A percentile compares a stretch with the other conserved stretches of the same genome.
Evolutionary conservation across 78 protist genomes (phyloP).

Genomic region (Trichosphaerium sp.): DNA sequence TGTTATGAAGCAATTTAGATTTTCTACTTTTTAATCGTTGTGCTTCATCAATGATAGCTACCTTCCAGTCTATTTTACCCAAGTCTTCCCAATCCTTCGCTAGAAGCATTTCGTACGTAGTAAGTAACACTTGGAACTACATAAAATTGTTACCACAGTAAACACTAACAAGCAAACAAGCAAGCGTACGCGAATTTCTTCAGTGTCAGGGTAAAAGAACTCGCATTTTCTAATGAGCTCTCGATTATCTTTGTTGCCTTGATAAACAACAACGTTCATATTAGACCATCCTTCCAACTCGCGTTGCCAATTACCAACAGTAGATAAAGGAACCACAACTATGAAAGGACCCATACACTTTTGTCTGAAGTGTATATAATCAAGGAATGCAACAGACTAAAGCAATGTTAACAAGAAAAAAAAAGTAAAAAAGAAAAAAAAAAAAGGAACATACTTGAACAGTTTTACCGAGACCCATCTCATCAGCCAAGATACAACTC

Average conservation of each 20-base stretch:
- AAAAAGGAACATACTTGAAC: not conserved
- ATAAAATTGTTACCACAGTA: not conserved
- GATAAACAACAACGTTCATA: constrained; percentile 51
- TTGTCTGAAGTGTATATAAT: not conserved
- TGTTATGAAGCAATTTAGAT: constrained; percentile 37
- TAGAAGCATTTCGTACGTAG: constrained; percentile 81
- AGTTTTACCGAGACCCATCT: constrained; percentile 38
- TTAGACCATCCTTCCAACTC: constrained; percentile 69
- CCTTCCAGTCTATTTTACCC: constrained; percentile 58
- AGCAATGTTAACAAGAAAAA: not conserved
- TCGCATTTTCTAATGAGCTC: constrained; percentile 35
- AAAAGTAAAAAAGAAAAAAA: not conserved
- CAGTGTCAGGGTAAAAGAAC: not conserved
- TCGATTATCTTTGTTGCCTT: constrained; percentile 65
- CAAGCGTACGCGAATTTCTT: too few relatives aligned
- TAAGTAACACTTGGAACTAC: constrained; percentile 70
- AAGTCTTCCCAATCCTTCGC: constrained; percentile 17
- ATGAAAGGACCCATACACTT: constrained; percentile 48
- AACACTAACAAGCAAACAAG: too few relatives aligned
- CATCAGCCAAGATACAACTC: constrained; percentile 23
- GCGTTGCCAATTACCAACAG: constrained; percentile 71
- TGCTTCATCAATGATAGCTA: constrained; percentile 79
- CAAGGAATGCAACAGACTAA: not conserved
- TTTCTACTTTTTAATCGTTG: constrained; percentile 70
- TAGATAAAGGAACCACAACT: constrained; percentile 61